Evolutionary conservation across 2,329 filamentous ascomycete genomes (phyloP).

Genomic region (Gremmenia infestans): DNA sequence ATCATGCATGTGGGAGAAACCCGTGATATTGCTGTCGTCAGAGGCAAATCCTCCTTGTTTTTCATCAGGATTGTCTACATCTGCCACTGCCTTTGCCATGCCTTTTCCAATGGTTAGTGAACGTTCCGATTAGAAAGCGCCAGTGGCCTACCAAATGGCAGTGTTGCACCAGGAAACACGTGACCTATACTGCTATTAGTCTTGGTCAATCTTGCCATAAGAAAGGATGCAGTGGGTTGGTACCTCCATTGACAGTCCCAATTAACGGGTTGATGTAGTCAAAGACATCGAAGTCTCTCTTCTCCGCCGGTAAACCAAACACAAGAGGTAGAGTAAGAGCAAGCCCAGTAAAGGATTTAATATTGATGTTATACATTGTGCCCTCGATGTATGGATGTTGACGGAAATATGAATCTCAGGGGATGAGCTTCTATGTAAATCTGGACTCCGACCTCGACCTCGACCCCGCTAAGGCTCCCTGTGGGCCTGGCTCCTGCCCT

Average conservation of each 20-base stretch:
- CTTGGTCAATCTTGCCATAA: not conserved
- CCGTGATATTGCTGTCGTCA: constrained; percentile 35
- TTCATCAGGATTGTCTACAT: constrained; percentile 43
- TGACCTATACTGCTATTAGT: constrained; percentile 32
- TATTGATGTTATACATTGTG: not conserved
- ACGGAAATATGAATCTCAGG: not conserved
- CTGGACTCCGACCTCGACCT: not conserved
- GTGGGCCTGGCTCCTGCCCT: no score
- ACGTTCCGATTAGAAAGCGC: not conserved
- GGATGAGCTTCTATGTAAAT: not conserved
- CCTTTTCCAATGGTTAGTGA: constrained; percentile 26
- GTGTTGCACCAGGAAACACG: constrained; percentile 51
- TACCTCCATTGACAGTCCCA: constrained; percentile 48
- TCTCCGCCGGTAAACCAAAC: not conserved
- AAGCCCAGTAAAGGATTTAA: not conserved
- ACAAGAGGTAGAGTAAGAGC: not conserved
- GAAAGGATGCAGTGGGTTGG: not conserved
- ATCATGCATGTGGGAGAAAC: constrained; percentile 38
- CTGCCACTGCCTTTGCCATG: constrained; percentile 46
- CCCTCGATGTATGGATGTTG: not conserved
- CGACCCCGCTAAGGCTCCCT: no score
- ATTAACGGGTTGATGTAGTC: constrained; percentile 47
- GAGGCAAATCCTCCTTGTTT: constrained; percentile 54
- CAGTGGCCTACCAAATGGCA: constrained; percentile 41
- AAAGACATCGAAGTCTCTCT: constrained; percentile 31